Base-by-base conservation (phyloP, 2,329 filamentous ascomycete species). In the Talaromyces rugulosus region DNA sequence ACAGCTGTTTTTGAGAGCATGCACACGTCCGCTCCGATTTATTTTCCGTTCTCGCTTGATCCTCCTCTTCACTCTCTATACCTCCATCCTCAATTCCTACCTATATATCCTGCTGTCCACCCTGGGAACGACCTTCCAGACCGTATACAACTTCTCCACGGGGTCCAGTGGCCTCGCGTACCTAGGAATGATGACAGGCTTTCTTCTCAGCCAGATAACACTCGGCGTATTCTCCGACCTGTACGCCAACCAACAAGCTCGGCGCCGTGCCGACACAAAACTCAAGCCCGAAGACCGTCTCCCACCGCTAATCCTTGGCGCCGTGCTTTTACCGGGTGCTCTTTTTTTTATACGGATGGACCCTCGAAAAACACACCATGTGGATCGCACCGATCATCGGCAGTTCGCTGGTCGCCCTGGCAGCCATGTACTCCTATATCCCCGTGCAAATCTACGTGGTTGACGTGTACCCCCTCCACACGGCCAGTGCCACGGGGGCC, bases 51-150 rank as follows among this genome's bases (percentile, higher is more conserved):
- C 56, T 14, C 56, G 56, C 56, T 30, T 58, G 11, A 87, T 91
- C 60, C 79, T 85, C 0, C 77, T 87, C 9, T 76, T 91, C 27
- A 89, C 87, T 42, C 78, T 91, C 60, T 91, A 91, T 76, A 89
- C 88, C 80, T 84, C 87, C 50, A 91, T 91, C 75, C 87, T 90
- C 73, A 92, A 93, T 70, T 89, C 83, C 5, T 81, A 95, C 0
- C 84, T 96, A 1, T 96, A 95, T 71, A 87, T 94, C 30, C 95
- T 95, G 79, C 81, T 96, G 58, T 93, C 91, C 0, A 90, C 91
- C 1, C 96, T 96, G 68, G 88, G 90, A 0, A 84, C 95, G 52
- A 89, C 96, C 55, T 96, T 95, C 77, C 81, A 88, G 64, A 73
- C 76, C 1, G 64, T 67, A 0, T 74, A 72, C 51, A 63, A 64